Conservation (phyloP, 164 flowering plant genomes). For the grape (Vitis vinifera) region DNA sequence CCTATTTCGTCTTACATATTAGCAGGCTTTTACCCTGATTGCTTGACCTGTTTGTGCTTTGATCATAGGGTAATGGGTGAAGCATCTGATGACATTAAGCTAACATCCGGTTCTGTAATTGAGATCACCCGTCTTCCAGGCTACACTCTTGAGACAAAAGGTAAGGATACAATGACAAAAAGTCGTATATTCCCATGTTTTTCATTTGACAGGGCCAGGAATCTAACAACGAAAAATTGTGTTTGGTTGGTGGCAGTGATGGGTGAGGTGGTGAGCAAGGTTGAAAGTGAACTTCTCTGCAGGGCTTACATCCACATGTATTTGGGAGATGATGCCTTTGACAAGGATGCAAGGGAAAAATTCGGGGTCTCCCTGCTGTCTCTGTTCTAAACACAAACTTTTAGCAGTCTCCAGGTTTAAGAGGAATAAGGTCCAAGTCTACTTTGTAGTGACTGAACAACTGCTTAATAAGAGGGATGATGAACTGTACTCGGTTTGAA, state of each 20-base stretch:
- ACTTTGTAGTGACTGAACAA: not conserved
- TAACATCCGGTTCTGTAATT: constrained; percentile 50
- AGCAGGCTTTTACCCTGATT: not conserved
- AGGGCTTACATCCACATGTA: constrained; percentile 58
- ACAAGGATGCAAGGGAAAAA: constrained; percentile 63
- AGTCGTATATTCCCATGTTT: not conserved
- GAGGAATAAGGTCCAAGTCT: constrained; percentile 13
- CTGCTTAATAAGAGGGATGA: constrained; percentile 3
- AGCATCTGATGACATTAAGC: constrained; percentile 55
- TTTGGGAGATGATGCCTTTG: constrained; percentile 60
- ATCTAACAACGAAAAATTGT: not conserved
- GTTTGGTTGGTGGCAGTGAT: constrained; percentile 38
- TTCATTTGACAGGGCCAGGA: not conserved
- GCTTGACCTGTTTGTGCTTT: not conserved
- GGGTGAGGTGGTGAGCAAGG: constrained; percentile 55
- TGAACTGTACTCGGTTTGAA: not conserved
- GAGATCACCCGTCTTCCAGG: constrained; percentile 59
- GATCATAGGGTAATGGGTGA: constrained; percentile 55
- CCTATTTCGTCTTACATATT: too few relatives aligned
- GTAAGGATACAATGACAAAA: constrained; percentile 16
- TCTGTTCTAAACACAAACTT: constrained; percentile 30
- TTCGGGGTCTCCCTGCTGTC: constrained; percentile 52
- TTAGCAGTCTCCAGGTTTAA: not conserved
- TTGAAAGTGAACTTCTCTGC: constrained; percentile 65
- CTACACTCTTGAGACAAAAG: constrained; percentile 51